Evolutionary conservation across 305 asterid species (phyloP), one percentile per base, ranked within the genome.

Genomic region (Plantago rigida): DNA sequence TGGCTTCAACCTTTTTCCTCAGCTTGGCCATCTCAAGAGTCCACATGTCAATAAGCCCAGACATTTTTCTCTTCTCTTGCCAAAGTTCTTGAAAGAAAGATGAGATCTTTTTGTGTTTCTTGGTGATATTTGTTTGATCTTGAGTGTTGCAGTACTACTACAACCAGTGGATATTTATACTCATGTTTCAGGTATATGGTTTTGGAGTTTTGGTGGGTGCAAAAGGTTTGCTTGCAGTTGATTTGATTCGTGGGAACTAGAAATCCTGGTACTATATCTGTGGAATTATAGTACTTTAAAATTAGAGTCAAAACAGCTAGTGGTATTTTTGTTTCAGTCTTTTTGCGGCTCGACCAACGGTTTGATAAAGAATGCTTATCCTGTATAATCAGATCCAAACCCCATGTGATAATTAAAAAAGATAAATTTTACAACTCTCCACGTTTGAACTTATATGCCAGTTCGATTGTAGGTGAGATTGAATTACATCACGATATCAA

Each of bases 11-110:
- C 74, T 60, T 74, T 26, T 71, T 66, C 1, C 69, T 62, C 65
- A 59, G 48, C 63, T 76, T 71, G 57, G 73, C 73, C 5, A 58
- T 42, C 71, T 71, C 78, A 51, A 56, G 22, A 5, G 68, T 77
- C 79, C 82, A 79, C 28, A 64, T 74, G 59, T 79, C 85, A 39
- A 66, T 58, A 3, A 76, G 63, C 49, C 51, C 76, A 29, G 74
- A 73, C 77, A 71, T 73, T 22, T 41, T 49, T 22, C 24, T 14
- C 24, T 49, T 22, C 24, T 14, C 24, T 8, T 49, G 19, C 59
- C 7, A 3, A 53, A 53, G n/a, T 31, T 24, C 10, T 42, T 44
- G 9, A 9, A 26, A 29, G 39, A 13, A 13, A 54, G 42, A 34
- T 29, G 61, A 13, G 10, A 55, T 22, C 34, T 41, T 24, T 17